Evolutionary conservation across 2,329 filamentous ascomycete species (phyloP), one percentile per base, ranked within the genome.

Genomic region (Penicillium sp.): DNA sequence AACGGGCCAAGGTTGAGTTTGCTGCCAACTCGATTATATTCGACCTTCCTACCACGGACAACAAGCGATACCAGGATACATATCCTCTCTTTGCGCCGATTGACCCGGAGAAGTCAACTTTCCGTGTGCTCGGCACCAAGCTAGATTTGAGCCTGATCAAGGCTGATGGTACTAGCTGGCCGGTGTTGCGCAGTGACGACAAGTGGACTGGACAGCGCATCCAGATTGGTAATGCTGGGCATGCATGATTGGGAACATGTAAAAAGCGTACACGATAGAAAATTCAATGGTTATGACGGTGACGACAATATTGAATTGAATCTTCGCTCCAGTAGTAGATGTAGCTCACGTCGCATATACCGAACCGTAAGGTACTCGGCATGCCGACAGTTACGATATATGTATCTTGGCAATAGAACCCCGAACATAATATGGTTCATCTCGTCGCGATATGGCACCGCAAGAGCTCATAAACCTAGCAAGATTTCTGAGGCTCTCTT

Each of bases 61-160:
- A 81, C 51, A 97, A 95, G 77, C 81, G 87, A 48, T 96, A 89
- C 71, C 81, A 78, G 62, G 77, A 82, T 34, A 77, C 78, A 13
- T 80, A 96, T 53, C 82, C 83, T 15, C 77, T 97, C 22, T 97
- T 83, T 65, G 88, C 80, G 1, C 63, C 76, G 3, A 90, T 98
- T 61, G 83, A 95, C 55, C 70, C 84, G 2, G 83, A 80, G 50
- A 83, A 86, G 68, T 88, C 85, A 58, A 77, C 78, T 49, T 91
- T 81, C 74, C 88, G 87, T 71, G 81, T 96, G 52, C 77, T 95
- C 67, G 88, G 88, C 24, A 94, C 89, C 1, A 96, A 96, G 75
- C 73, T 96, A 45, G 90, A 96, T 70, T 73, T 95, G 62, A 84
- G 76, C 26, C 72, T 96, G 48, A 79, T 69, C 26, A 85, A 85